These are phyloP conservation scores for Canna indica DNA, from an alignment of 176 grass and related monocot genomes.

Conservation along the genomic window DNA sequence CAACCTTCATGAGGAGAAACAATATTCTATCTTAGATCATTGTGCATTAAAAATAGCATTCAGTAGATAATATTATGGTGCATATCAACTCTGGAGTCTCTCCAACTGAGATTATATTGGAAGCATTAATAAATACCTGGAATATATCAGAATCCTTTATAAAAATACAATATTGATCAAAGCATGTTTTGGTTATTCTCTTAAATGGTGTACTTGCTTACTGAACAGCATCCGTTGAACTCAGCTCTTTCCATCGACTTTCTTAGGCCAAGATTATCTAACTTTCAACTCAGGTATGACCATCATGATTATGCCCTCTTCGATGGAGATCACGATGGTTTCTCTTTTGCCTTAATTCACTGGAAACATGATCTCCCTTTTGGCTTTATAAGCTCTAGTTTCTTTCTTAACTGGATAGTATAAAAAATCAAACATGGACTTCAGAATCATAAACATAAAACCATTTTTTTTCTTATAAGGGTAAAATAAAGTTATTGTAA, in stretches of 20 bases:
- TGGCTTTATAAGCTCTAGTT: constrained; percentile 27
- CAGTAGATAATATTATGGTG: neutral
- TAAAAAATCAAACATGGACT: constrained; percentile 46
- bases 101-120: constrained; percentile 18
- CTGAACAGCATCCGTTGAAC: constrained; percentile 47
- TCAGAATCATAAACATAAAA: constrained; percentile 35
- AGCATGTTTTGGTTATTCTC: constrained; percentile 42
- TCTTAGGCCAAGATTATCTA: constrained; percentile 71
- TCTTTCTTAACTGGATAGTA: constrained; percentile 75
- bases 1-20: neutral
- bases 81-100: constrained; percentile 4
- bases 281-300: constrained; percentile 32
- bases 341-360: constrained; percentile 47
- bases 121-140: constrained; percentile 53
- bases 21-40: constrained; percentile 15
- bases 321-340: constrained; percentile 43
- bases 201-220: constrained; percentile 32
- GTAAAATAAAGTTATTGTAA: constrained; percentile 25
- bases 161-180: constrained; percentile 45
- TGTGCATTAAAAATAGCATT: neutral
- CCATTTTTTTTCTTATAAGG: constrained; percentile 21
- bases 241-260: constrained; percentile 54
- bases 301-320: constrained; percentile 33
- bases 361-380: constrained; percentile 15
- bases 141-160: constrained; percentile 23